Base-by-base conservation (phyloP, 495 filamentous ascomycete species). In the Aspergillus saccharolyticus region DNA sequence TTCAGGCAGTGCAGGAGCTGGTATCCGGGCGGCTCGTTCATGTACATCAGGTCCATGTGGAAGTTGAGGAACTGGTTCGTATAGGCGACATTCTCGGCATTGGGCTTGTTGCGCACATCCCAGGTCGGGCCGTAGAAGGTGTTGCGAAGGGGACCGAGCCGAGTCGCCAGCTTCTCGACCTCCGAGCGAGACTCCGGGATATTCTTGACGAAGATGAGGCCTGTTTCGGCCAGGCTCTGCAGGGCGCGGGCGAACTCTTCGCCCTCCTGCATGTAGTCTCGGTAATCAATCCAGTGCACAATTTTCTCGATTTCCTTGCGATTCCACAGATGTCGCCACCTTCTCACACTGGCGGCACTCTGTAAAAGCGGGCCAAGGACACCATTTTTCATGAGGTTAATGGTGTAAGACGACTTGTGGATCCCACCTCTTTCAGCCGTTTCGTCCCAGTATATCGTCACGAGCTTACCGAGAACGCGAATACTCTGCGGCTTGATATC, bases 1-100 rank as follows among this genome's bases (percentile, higher is more conserved):
- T 85, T 75, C 19, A 96, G 70, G 62, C 91, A 96, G 68, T 96
- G 93, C 5, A 97, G 80, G 17, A 96, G 74, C 72, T 97, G 93
- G 55, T 90, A 79, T 18, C 84, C 82, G 0, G 93, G 93, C 9
- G 89, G 83, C 21, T 88, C 81, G 15, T 79, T 73, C 77, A 93
- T 87, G 76, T 97, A 97, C 66, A 96, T 79, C 24, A 96, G 80
- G 64, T 97, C 93, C 86, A 96, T 93, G 70, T 97, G 93, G 42
- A 94, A 83, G 17, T 87, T 89, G 1, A 96, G 83, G 61, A 83
- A 83, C 44, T 84, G 75, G 66, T 75, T 83, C 4, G 92, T 96
- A 73, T 97, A 96, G 15, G 93, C 93, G 8, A 97, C 85, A 63
- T 97, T 97, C 67, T 89, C 90, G 43, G 91, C 88, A 45, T 85